Evolutionary conservation across 1,284 basidiomycete genomes (phyloP).

Genomic region (Apiotrichum veenhuisii): DNA sequence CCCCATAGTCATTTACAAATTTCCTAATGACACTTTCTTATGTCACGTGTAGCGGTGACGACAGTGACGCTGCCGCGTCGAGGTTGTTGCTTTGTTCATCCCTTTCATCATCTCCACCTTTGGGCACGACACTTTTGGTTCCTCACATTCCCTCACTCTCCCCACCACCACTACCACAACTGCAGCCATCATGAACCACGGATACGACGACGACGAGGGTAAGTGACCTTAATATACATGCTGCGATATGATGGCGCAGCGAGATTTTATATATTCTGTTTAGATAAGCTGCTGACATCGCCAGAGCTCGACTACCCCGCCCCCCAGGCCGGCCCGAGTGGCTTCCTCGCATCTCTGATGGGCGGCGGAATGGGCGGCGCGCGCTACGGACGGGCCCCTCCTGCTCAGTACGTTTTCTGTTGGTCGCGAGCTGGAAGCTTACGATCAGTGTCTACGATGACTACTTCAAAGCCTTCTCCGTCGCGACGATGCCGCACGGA

Average conservation of each 20-base stretch:
- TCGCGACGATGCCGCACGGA: conserved; percentile 46
- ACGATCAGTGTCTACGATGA: conserved; percentile 44
- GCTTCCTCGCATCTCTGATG: conserved; percentile 32
- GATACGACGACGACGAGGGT: conserved; percentile 46
- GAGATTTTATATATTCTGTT: not conserved
- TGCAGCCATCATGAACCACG: conserved; percentile 44
- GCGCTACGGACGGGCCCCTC: conserved; percentile 17
- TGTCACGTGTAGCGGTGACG: not conserved
- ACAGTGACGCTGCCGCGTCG: conserved; percentile 1
- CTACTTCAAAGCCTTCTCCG: conserved; percentile 51
- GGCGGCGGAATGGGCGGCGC: conserved; percentile 20
- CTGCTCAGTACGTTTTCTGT: conserved; percentile 26
- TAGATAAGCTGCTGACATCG: not conserved
- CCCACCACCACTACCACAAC: not conserved
- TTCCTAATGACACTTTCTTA: not conserved
- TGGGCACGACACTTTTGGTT: not conserved
- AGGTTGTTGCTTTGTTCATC: not conserved
- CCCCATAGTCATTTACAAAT: not conserved
- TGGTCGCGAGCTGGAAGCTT: not conserved
- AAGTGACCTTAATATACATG: not conserved
- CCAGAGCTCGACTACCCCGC: conserved; percentile 23
- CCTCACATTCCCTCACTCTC: not conserved
- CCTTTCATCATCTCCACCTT: not conserved
- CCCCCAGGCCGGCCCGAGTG: conserved; percentile 21
- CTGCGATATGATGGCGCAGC: not conserved